Conservation (phyloP, 805 yeast species). For the Komagataella populi region DNA sequence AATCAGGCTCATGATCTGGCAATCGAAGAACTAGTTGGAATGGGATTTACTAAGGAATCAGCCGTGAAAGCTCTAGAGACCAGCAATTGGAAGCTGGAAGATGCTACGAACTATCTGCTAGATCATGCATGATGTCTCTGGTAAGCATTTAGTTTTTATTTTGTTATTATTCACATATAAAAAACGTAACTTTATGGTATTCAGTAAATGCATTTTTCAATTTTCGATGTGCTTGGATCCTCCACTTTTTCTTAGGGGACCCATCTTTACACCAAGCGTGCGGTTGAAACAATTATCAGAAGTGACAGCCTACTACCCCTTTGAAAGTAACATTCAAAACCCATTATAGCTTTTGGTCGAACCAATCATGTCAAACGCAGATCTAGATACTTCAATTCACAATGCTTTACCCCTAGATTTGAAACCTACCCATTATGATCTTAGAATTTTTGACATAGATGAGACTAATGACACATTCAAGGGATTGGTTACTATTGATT, state of each 20-base stretch:
- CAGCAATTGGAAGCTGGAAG: constrained; percentile 64
- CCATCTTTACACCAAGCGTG: no score
- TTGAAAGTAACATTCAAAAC: not conserved
- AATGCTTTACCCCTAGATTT: constrained; percentile 25
- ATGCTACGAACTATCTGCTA: constrained; percentile 75
- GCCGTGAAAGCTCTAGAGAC: constrained; percentile 56
- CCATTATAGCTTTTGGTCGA: not conserved
- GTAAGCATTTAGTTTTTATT: not conserved
- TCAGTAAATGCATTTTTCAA: not conserved
- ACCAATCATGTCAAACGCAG: not conserved
- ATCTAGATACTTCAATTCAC: not conserved
- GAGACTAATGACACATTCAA: constrained; percentile 26
- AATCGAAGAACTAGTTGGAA: constrained; percentile 67
- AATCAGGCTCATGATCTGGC: constrained; percentile 28
- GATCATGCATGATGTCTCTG: constrained; percentile 45
- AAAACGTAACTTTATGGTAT: not conserved
- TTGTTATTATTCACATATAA: not conserved
- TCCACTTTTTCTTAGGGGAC: no score
- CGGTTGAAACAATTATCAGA: not conserved
- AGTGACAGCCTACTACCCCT: not conserved
- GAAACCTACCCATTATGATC: constrained; percentile 60
- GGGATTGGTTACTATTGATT: constrained; percentile 33
- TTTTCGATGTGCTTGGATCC: not conserved
- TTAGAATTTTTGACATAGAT: constrained; percentile 50
- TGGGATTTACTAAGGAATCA: constrained; percentile 70